Conservation (phyloP, 768 basidiomycete species). For the Pluteus cervinus region DNA sequence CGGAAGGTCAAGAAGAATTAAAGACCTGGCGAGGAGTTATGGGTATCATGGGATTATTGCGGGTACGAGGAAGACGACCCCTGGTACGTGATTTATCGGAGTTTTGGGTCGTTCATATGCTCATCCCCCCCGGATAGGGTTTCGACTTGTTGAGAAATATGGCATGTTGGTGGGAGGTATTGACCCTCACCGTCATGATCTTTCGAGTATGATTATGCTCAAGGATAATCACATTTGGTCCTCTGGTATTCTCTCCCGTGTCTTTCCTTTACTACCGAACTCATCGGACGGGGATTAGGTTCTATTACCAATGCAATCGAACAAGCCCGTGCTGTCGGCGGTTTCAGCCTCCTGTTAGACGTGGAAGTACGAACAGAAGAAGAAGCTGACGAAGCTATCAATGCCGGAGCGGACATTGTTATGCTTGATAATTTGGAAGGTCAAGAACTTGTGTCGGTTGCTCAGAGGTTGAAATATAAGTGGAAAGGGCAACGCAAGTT, state of each 20-base stretch:
- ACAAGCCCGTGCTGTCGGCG: conserved; percentile 83
- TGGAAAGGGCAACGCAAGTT: conserved; percentile 83
- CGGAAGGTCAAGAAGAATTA: conserved; percentile 75
- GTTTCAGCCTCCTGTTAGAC: conserved; percentile 87
- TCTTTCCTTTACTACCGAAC: conserved; percentile 5
- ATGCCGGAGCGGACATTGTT: conserved; percentile 89
- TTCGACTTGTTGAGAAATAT: conserved; percentile 96
- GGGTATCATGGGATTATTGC: conserved; percentile 89
- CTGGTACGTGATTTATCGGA: conserved; percentile 38
- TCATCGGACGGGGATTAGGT: conserved; percentile 35
- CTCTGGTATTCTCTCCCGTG: conserved; percentile 48
- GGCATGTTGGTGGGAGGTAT: conserved; percentile 98
- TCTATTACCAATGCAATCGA: conserved; percentile 87
- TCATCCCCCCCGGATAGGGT: conserved; percentile 52
- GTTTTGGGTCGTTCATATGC: conserved; percentile 6
- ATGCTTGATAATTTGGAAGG: conserved; percentile 96
- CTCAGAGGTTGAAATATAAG: conserved; percentile 65
- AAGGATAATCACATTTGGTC: conserved; percentile 99
- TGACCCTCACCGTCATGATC: conserved; percentile 90
- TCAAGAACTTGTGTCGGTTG: conserved; percentile 57
- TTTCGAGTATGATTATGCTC: conserved; percentile 99
- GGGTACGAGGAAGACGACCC: conserved; percentile 96
- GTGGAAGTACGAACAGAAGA: conserved; percentile 87
- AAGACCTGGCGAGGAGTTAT: conserved; percentile 67
- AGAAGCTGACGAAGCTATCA: conserved; percentile 96